Evolutionary conservation across 2,329 filamentous ascomycete genomes (phyloP).

Genomic region (Escovopsis weberi): DNA sequence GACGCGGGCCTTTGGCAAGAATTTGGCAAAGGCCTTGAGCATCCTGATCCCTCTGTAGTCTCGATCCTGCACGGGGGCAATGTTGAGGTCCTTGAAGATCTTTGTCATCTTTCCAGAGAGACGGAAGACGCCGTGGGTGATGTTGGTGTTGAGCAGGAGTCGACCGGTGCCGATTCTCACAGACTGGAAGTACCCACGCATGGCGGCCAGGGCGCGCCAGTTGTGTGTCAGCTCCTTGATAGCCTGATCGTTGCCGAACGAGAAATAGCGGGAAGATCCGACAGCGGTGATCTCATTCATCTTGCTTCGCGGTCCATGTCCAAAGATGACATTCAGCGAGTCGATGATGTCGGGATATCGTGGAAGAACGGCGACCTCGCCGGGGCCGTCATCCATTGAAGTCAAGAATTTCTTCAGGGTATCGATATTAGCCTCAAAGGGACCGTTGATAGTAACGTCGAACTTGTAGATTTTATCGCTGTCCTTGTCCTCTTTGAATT

Average conservation of each 20-base stretch:
- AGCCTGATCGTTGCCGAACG: conserved; percentile 19
- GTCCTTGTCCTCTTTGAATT: conserved; percentile 19
- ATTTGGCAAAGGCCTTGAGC: conserved; percentile 20
- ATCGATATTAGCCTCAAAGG: conserved; percentile 22
- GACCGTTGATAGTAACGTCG: conserved; percentile 27
- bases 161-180: conserved; percentile 38
- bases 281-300: conserved; percentile 22
- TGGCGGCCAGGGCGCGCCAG: conserved; percentile 21
- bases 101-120: conserved; percentile 19
- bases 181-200: conserved; percentile 42
- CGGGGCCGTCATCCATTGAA: conserved; percentile 24
- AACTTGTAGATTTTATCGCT: conserved; percentile 19
- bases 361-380: conserved; percentile 24
- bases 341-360: conserved; percentile 34
- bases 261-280: conserved; percentile 35
- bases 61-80: conserved; percentile 6
- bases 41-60: conserved; percentile 5
- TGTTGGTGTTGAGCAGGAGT: conserved; percentile 40
- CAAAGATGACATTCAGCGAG: conserved; percentile 37
- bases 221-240: conserved; percentile 13
- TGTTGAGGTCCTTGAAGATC: conserved; percentile 16
- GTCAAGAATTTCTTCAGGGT: conserved; percentile 30
- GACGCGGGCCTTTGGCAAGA: conserved; percentile 25
- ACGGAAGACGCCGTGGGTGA: conserved; percentile 39
- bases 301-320: conserved; percentile 25